These are phyloP conservation scores for Saururus chinensis DNA, from an alignment of 164 flowering plant genomes.

Conservation along the genomic window DNA sequence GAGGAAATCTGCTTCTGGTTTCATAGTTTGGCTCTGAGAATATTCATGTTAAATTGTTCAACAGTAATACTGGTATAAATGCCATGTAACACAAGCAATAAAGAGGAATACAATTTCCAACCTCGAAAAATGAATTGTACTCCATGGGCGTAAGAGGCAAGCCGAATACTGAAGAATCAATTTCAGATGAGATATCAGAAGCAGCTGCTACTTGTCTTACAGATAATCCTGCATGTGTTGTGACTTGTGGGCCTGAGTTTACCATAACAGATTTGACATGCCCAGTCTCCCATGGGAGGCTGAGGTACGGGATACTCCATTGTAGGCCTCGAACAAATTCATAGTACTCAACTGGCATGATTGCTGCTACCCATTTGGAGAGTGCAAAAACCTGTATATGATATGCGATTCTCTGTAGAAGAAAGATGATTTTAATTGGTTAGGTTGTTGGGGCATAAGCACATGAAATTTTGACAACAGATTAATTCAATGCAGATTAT, in stretches of 20 bases:
- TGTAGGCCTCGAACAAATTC: constrained; percentile 64
- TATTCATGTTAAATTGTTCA: not conserved
- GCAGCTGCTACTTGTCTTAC: constrained; percentile 10
- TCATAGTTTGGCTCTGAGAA: constrained; percentile 49
- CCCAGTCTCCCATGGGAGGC: constrained; percentile 79
- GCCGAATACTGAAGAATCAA: constrained; percentile 39
- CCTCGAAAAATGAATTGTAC: constrained; percentile 72
- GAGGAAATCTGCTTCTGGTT: constrained; percentile 71
- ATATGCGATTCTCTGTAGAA: constrained; percentile 62
- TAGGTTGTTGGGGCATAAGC: not conserved
- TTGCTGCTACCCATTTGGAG: constrained; percentile 76
- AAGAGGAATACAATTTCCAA: constrained; percentile 4
- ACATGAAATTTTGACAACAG: too few species aligned
- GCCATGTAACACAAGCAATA: not conserved
- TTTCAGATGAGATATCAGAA: constrained; percentile 9
- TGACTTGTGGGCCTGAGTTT: constrained; percentile 28
- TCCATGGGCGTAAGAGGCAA: constrained; percentile 73
- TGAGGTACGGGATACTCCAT: constrained; percentile 85
- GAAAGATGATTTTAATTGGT: not conserved
- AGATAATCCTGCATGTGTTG: constrained; percentile 20
- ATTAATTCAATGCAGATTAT: not conserved
- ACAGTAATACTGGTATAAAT: not conserved
- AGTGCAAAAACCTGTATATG: constrained; percentile 88
- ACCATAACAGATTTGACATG: constrained; percentile 26
- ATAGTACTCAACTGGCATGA: constrained; percentile 65